Base-by-base conservation (phyloP, 140 eudicot genomes). In the Ambrosia hybrid region DNA sequence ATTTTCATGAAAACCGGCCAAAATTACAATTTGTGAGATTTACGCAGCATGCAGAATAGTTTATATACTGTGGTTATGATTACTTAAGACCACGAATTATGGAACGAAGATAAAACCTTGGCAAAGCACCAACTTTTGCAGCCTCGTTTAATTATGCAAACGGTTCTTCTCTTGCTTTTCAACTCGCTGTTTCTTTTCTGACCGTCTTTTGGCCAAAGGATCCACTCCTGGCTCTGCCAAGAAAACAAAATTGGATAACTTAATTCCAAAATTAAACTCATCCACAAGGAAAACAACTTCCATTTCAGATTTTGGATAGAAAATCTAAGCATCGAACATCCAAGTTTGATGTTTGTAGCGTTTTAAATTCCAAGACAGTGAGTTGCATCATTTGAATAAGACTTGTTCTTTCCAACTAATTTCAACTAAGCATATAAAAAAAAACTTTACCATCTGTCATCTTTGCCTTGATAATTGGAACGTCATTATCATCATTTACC, bases 401-500 rank as follows among this genome's bases (percentile, higher is more conserved):
- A 53, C 48, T 16, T 41, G 7, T 26, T 16, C 14, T 3, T 43
- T 43, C 46, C 55, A 51, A 11, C 51, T 63, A 11, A 21, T 21
- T 21, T 21, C 26, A 6, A 21, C 11, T 2, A 46, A 46, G 52
- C 2, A 46, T 7, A 46, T 21, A 46, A 10, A 46, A 46, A 46
- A 21, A 21, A 38, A 36, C 5, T 13, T 63, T 63, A 63, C 68
- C 99, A 74, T 95, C 99, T 43, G 91, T 83, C 86, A 78, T 74
- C 83, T 95, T 95, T 74, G 99, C 97, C 58, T 88, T 96, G 9
- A 95, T 95, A 64, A 95, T 86, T 57, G 99, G 97, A 15, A 91
- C n/a, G 52, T 91, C 95, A 0, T 91, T 86, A 75, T 95, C 99
- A 83, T 95, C 99, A 73, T 91, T 95, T 12, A 91, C 96, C 48